phyloP scores from a whole-genome alignment of 768 basidiomycete species.

The Dacryopinax spathularia region DNA sequence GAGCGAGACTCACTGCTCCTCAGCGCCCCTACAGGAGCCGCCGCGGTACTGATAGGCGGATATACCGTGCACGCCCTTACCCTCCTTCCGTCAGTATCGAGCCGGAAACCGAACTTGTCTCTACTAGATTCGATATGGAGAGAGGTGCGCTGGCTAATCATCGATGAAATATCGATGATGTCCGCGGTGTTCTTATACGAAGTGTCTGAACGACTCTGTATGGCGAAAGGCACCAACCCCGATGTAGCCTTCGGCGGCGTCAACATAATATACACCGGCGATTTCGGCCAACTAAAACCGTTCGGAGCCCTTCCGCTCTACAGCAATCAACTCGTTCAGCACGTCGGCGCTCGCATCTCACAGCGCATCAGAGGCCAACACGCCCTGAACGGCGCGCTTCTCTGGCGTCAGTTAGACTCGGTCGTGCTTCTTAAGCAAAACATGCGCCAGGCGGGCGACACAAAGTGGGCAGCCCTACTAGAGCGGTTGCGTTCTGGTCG shows the following conservation, averaged over 20 bases:
- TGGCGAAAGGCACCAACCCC: not conserved
- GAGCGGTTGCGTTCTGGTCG: not conserved
- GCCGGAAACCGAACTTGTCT: not conserved
- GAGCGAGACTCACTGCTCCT: not conserved
- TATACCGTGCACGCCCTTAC: not conserved
- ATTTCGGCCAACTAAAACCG: not conserved
- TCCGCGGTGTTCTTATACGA: not conserved
- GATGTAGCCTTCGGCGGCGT: not conserved
- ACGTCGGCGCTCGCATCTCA: not conserved
- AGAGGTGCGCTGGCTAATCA: not conserved
- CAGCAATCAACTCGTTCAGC: not conserved
- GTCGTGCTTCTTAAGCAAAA: not conserved
- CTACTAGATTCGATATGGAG: not conserved
- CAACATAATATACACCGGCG: not conserved
- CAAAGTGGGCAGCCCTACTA: not conserved
- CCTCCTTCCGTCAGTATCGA: not conserved
- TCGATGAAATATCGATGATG: not conserved
- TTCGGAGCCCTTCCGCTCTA: not conserved
- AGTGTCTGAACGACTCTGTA: not conserved
- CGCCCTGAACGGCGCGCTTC: not conserved
- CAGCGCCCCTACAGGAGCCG: not conserved
- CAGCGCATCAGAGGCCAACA: not conserved
- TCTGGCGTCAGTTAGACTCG: not conserved
- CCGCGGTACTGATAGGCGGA: not conserved
- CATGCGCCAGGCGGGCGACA: not conserved